A percentile compares a stretch with the other conserved stretches of the same genome.
Conservation (phyloP, 2,329 filamentous ascomycete genomes). For the Cladosporium cucumerinum region DNA sequence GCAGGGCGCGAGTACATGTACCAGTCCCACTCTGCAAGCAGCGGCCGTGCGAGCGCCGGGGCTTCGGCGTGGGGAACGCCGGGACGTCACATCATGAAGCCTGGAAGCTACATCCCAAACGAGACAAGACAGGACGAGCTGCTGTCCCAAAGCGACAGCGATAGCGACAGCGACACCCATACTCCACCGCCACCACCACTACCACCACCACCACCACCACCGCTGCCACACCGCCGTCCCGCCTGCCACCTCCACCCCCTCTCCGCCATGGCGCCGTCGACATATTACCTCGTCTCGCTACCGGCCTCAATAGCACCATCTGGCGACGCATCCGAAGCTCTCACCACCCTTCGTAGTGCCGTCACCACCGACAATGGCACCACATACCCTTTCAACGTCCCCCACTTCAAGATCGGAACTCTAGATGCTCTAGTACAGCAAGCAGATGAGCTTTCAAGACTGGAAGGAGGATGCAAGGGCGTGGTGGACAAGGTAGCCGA, state of each 20-base stretch:
- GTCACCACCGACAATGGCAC: conserved; percentile 72
- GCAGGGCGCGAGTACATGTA: conserved; percentile 16
- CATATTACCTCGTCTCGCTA: conserved; percentile 85
- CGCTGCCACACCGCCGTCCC: conserved; percentile 5
- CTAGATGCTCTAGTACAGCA: conserved; percentile 93
- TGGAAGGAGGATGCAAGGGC: conserved; percentile 72
- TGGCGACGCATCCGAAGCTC: conserved; percentile 74
- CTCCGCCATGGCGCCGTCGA: conserved; percentile 40
- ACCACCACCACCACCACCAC: not conserved
- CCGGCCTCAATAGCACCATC: conserved; percentile 83
- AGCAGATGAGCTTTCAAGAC: conserved; percentile 89
- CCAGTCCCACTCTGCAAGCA: not conserved
- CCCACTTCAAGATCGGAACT: conserved; percentile 96
- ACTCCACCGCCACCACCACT: not conserved
- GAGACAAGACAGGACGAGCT: conserved; percentile 2
- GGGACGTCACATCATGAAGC: conserved; percentile 1
- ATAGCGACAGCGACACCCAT: not conserved
- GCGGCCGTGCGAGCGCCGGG: not conserved
- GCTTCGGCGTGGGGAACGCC: not conserved
- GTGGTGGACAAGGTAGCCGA: conserved; percentile 88
- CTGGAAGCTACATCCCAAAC: not conserved
- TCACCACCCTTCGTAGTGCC: conserved; percentile 69
- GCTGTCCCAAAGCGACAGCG: conserved; percentile 2
- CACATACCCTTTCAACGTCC: conserved; percentile 74
- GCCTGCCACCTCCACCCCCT: not conserved